Conservation (phyloP, 2,329 filamentous ascomycete genomes). For the Aspergillus sp. region DNA sequence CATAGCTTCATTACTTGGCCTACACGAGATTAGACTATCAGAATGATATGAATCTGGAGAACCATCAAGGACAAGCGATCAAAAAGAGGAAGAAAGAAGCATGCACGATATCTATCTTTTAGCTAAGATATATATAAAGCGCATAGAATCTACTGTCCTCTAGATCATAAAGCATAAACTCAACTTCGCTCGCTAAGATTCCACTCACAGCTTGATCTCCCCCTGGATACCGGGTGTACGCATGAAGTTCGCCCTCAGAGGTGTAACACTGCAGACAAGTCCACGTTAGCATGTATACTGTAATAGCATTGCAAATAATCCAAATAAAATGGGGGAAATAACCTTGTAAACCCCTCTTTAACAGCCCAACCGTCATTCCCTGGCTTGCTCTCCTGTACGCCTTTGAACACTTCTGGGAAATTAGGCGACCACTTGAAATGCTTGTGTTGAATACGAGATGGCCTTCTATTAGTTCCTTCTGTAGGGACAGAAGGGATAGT, state of each 20-base stretch:
- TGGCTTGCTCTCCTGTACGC: constrained; percentile 71
- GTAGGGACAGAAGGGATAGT: constrained; percentile 19
- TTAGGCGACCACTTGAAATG: constrained; percentile 93
- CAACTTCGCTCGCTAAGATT: constrained; percentile 15
- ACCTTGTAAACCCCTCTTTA: constrained; percentile 82
- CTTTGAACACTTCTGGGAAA: constrained; percentile 81
- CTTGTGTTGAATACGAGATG: constrained; percentile 63
- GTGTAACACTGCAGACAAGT: constrained; percentile 64
- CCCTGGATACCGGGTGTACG: constrained; percentile 62
- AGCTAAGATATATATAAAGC: background rate
- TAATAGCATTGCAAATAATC: no score
- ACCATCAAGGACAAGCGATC: constrained; percentile 6
- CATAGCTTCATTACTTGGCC: constrained; percentile 31
- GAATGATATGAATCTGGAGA: constrained; percentile 14
- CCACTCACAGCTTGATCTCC: constrained; percentile 80
- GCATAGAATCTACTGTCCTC: background rate
- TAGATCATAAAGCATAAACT: constrained; percentile 13
- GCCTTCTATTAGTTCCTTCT: constrained; percentile 19
- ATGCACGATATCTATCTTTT: constrained; percentile 8
- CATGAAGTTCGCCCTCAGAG: constrained; percentile 89
- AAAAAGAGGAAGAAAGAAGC: constrained; percentile 9
- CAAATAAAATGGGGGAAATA: constrained; percentile 11
- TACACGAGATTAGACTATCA: constrained; percentile 31
- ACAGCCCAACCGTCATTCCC: constrained; percentile 94
- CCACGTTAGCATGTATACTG: constrained; percentile 5